Evolutionary conservation across 305 asterid genomes (phyloP).

Genomic region (Euphrasia arctica): DNA sequence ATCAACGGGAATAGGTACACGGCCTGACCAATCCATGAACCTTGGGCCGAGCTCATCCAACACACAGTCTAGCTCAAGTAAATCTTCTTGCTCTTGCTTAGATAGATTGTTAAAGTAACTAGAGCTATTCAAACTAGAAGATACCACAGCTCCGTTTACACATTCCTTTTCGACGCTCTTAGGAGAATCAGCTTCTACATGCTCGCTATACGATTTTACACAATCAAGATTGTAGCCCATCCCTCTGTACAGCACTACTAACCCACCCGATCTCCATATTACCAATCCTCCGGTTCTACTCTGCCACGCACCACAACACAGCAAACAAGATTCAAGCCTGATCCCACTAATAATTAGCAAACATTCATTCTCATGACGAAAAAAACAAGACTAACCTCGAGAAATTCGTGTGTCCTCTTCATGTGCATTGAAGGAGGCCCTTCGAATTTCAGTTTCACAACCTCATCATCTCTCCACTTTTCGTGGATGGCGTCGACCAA

Average conservation of each 20-base stretch:
- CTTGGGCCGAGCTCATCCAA: conserved; percentile 83
- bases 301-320: conserved; percentile 45
- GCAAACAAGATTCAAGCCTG: conserved; percentile 18
- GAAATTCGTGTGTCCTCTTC: conserved; percentile 75
- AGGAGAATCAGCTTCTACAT: conserved; percentile 31
- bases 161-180: conserved; percentile 24
- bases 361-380: not conserved
- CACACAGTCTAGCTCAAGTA: conserved; percentile 53
- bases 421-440: conserved; percentile 79
- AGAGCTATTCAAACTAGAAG: conserved; percentile 28
- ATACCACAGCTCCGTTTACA: conserved; percentile 29
- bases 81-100: conserved; percentile 48
- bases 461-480: conserved; percentile 76
- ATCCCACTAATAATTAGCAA: not conserved
- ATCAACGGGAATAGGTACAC: conserved; percentile 81
- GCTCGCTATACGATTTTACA: conserved; percentile 53
- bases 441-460: conserved; percentile 79
- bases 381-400: conserved; percentile 56
- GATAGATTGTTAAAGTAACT: conserved; percentile 36
- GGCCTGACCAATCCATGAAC: conserved; percentile 82
- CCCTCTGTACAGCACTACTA: conserved; percentile 79
- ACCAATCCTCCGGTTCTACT: conserved; percentile 85
- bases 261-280: conserved; percentile 87
- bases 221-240: conserved; percentile 70
- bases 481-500: conserved; percentile 63